Base-by-base conservation (phyloP, 768 basidiomycete genomes). In the Leucocoprinus birnbaumii region DNA sequence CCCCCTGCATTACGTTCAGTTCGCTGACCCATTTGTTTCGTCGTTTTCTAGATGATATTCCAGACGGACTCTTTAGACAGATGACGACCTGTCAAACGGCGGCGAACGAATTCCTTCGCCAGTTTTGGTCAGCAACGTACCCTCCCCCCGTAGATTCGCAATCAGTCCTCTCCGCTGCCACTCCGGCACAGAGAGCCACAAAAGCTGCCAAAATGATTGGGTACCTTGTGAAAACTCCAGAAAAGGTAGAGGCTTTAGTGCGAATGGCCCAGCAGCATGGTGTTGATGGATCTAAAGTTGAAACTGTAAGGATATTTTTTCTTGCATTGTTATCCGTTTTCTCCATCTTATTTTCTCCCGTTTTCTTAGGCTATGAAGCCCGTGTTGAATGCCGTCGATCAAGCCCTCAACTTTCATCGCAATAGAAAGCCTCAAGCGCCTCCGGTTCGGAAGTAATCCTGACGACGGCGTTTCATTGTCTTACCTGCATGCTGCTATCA, bases 71-170 rank as follows among this genome's bases (percentile, higher is more conserved):
- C 37, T 85, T 91, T 62, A 78, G 83, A 53, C 86, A 94, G 71
- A 88, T 98, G 82, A 85, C 83, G 16, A 89, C 89, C 0, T 93
- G 91, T 63, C 94, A 97, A 65, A 92, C 92, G 1, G 89, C 95
- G 2, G 88, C 95, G 10, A 94, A 93, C 63, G 97, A 99, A 66
- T 97, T 98, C 67, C 76, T 99, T 13, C 86, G 96, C 25, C 97
- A 98, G 66, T 98, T 94, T 67, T 98, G 95, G 94, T 80, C 86
- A 2, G 82, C 93, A 1, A 81, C 90, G 48, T 89, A 93, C 59
- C 95, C 94, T 4, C 84, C 88, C 5, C 69, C 79, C 0, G 73
- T 78, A 16, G 89, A 89, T 47, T 55, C 54, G 13, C 53, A 55
- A 42, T 55, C 54, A 19, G 40, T 49, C 24, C 62, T 73, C 16